These are phyloP conservation scores for Coffea humblotiana DNA, from an alignment of 305 asterid species.

Conservation along the genomic window DNA sequence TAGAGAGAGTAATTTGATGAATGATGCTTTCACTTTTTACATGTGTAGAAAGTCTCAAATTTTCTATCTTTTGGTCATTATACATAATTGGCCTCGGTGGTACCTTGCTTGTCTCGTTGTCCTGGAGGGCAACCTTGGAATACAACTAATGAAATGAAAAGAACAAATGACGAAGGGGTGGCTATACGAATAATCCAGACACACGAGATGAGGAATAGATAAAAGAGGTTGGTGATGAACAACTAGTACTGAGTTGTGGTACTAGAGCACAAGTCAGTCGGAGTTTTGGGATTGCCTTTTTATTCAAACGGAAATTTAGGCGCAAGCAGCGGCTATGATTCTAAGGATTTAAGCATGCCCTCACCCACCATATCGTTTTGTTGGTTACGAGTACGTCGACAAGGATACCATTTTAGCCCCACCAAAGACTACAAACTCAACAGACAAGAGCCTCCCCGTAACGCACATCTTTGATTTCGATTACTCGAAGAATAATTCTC, in stretches of 20 bases:
- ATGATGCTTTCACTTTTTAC: too few relatives aligned
- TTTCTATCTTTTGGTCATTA: background rate
- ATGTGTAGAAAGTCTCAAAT: background rate
- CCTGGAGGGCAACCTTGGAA: background rate
- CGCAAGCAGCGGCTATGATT: conserved; percentile 49
- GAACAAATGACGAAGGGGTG: background rate
- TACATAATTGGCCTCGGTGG: background rate
- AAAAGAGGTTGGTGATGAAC: background rate
- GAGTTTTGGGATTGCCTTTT: too few relatives aligned
- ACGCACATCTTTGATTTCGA: too few relatives aligned
- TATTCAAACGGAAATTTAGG: conserved; percentile 38
- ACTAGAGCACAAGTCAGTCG: too few relatives aligned
- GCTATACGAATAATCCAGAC: background rate
- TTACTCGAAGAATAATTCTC: too few relatives aligned
- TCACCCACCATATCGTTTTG: background rate
- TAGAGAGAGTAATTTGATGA: too few relatives aligned
- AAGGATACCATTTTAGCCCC: conserved; percentile 21
- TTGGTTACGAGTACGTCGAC: background rate
- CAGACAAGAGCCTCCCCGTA: background rate
- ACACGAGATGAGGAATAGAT: background rate
- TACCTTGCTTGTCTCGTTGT: background rate
- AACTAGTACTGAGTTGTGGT: background rate
- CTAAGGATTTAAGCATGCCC: conserved; percentile 5
- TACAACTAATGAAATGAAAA: background rate
- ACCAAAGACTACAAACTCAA: conserved; percentile 9